Conservation (phyloP, 2,329 filamentous ascomycete genomes). For the Aureobasidium sp. region DNA sequence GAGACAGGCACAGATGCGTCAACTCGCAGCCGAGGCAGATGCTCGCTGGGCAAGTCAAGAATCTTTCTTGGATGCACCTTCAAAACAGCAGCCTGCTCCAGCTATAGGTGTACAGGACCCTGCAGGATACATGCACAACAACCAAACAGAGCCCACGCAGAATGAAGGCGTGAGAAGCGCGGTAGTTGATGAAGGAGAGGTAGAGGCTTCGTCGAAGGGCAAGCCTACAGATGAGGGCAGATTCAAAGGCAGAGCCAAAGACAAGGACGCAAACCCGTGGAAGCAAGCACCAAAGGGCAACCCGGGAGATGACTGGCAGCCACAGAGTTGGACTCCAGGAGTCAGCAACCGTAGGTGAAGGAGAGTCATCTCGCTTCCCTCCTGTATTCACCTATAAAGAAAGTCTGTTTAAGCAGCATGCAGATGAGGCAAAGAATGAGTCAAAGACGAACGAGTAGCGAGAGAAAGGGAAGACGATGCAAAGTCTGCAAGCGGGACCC, state of each 20-base stretch:
- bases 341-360: constrained; percentile 29
- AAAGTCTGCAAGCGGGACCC: too few relatives aligned
- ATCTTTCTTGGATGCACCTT: constrained; percentile 51
- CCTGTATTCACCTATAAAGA: too few relatives aligned
- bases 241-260: constrained; percentile 25
- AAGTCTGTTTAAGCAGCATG: neutral
- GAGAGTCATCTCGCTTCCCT: neutral
- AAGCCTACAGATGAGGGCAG: constrained; percentile 26
- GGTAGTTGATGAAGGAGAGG: constrained; percentile 29
- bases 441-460: neutral
- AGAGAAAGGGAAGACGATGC: neutral
- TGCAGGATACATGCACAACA: constrained; percentile 31
- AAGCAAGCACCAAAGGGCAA: constrained; percentile 32
- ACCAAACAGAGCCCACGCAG: constrained; percentile 28
- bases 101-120: constrained; percentile 39
- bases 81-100: constrained; percentile 42
- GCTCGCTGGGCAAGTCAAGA: constrained; percentile 55
- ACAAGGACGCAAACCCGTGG: constrained; percentile 35
- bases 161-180: constrained; percentile 28
- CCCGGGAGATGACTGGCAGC: constrained; percentile 42
- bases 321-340: constrained; percentile 39
- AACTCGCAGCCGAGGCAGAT: constrained; percentile 53
- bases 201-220: constrained; percentile 24
- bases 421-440: neutral
- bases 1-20: constrained; percentile 52